Evolutionary conservation across 768 basidiomycete species (phyloP), one percentile per base, ranked within the genome.

Genomic region (Boletellus ananiceps): DNA sequence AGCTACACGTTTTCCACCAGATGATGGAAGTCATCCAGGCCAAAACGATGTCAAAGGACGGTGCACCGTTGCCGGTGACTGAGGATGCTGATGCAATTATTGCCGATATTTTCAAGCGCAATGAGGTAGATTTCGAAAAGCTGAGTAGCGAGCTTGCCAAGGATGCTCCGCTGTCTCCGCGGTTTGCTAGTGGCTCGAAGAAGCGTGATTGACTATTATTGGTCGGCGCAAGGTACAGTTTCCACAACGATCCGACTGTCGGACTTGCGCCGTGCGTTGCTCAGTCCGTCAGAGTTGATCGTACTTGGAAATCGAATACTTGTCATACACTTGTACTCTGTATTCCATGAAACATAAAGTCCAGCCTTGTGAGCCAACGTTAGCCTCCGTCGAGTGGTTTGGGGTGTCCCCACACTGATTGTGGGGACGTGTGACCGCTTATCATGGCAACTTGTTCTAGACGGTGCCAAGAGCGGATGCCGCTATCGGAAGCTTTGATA

Each of bases 1-100:
- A 67, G 41, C 33, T 47, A 1, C 49, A 67, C 15, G 66, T 69
- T 19, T 67, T 67, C 44, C 23, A 49, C 16, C 67, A 67, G 40
- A 58, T 67, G 57, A 67, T 69, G 57, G 67, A 67, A 35, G 66
- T 65, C 31, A 59, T 67, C 4, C 67, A 63, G 47, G 54, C 59
- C 35, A 67, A 69, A 32, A 67, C 67, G 5, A 18, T 69, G 41
- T 41, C 65, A 1, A 54, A 53, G 34, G 57, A 59, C 4, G 63
- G 65, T 23, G 39, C 19, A 37, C 49, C 58, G 1, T 38, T 65
- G 3, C 53, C 60, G 19, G 57, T 69, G 18, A 57, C 65, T 0
- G 65, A 61, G n/a, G 65, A 67, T 19, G 67, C 63, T 5, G 63
- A 67, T 47, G 48, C 49, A 18, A 65, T 69, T 36, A 53, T 67